Evolutionary conservation across 2,329 filamentous ascomycete genomes (phyloP).

Genomic region (Penicillium olsonii): DNA sequence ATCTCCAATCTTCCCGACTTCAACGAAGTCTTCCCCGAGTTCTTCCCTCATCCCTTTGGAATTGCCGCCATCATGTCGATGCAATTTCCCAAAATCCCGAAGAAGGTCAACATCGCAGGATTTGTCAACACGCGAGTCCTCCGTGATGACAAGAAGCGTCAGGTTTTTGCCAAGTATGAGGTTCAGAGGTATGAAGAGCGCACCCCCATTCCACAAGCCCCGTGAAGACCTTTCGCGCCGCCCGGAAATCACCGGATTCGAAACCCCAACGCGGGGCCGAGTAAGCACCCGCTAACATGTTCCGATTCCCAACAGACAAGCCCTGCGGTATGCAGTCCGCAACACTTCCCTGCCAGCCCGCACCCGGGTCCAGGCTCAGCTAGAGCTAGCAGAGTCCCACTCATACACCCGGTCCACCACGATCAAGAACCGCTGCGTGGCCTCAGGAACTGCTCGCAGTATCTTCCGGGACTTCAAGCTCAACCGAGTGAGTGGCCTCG

Average conservation of each 20-base stretch:
- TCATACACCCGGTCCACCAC: slow-evolving; percentile 91
- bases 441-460: slow-evolving; percentile 87
- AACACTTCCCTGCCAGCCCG: slow-evolving; percentile 83
- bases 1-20: slow-evolving; percentile 14
- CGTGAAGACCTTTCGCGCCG: too few relatives aligned
- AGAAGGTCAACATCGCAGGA: slow-evolving; percentile 85
- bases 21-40: too few relatives aligned
- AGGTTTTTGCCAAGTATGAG: slow-evolving; percentile 84
- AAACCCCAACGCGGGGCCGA: too few relatives aligned
- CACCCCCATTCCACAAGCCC: background rate
- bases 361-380: slow-evolving; percentile 85
- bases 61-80: slow-evolving; percentile 23
- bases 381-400: slow-evolving; percentile 94
- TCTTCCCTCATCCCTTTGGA: too few relatives aligned
- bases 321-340: slow-evolving; percentile 85
- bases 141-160: slow-evolving; percentile 95
- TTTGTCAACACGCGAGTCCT: slow-evolving; percentile 85
- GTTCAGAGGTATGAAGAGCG: slow-evolving; percentile 73
- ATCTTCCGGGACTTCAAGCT: slow-evolving; percentile 92
- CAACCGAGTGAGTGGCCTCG: slow-evolving; percentile 69
- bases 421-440: slow-evolving; percentile 89
- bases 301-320: slow-evolving; percentile 68
- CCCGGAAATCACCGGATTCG: background rate
- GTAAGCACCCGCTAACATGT: background rate
- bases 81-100: slow-evolving; percentile 50